Conservation (phyloP, 495 filamentous ascomycete species). For the Talaromyces wortmannii region DNA sequence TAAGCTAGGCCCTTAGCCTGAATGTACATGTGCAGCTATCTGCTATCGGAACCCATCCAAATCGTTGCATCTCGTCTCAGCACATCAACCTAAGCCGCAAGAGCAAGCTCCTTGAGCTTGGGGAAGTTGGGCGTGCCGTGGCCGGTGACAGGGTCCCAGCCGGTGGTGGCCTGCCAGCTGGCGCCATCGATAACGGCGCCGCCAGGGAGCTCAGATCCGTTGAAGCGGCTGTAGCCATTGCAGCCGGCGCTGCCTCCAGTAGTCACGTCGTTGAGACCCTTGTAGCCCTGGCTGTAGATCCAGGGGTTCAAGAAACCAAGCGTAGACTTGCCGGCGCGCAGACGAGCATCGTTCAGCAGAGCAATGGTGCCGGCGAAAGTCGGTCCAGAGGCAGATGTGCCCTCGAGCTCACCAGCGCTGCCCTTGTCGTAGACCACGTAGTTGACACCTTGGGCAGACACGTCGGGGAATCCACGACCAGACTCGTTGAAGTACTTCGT, state of each 20-base stretch:
- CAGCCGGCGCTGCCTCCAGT: constrained; percentile 56
- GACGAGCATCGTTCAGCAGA: constrained; percentile 60
- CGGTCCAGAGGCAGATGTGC: constrained; percentile 59
- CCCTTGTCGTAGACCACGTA: constrained; percentile 51
- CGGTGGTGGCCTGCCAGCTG: constrained; percentile 44
- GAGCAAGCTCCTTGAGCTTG: constrained; percentile 21
- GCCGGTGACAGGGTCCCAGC: constrained; percentile 58
- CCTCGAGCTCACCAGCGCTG: constrained; percentile 40
- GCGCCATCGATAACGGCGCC: constrained; percentile 27
- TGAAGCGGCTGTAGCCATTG: constrained; percentile 35
- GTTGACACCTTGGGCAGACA: constrained; percentile 54
- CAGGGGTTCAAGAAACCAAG: constrained; percentile 73
- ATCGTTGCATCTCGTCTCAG: too few relatives aligned
- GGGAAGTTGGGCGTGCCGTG: constrained; percentile 46
- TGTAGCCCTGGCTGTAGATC: constrained; percentile 50
- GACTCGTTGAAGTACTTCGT: constrained; percentile 48
- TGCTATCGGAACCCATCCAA: too few relatives aligned
- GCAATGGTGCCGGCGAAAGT: constrained; percentile 56
- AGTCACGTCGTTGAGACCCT: constrained; percentile 57
- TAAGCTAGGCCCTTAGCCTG: too few relatives aligned
- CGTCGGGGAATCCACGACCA: constrained; percentile 71
- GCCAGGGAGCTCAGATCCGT: not conserved
- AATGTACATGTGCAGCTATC: too few relatives aligned
- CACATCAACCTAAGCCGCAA: constrained; percentile 8
- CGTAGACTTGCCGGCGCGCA: constrained; percentile 42